Evolutionary conservation across 306 rosid genomes (phyloP), one percentile per base, ranked within the genome.

Genomic region (Rosa persica): DNA sequence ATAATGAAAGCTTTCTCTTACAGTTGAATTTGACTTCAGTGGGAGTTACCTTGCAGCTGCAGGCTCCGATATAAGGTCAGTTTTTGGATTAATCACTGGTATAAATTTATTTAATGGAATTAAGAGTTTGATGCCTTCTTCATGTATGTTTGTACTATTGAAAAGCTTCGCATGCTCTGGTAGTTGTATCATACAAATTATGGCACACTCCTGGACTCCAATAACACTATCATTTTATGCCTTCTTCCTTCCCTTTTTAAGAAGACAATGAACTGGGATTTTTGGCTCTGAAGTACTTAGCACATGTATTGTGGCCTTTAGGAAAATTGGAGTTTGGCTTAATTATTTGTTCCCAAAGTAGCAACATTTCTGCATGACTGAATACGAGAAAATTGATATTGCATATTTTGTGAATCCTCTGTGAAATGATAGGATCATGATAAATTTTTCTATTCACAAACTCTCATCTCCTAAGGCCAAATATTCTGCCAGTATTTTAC

Each of bases 11-110:
- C 43, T 58, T 12, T 44, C 43, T 86, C 30, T 78, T 87, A 87
- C 93, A 96, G 99, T 96, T 86, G 97, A 90, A 83, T 96, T 96
- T 48, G 99, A 96, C 82, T 94, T 89, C 74, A 96, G 99, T 78
- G 99, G 99, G 76, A 87, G 91, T 78, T 96, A 96, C 92, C 98
- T 96, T 79, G 98, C 93, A 52, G 75, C 90, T 81, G 93, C 90
- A 12, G 99, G 99, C 78, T 89, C 99, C 20, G 99, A 96, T 86
- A 88, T 84, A 69, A 96, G 99, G 99, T 91, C 76, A 80, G 86
- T 67, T 86, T 65, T 74, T 13, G 36, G 36, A 55, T 52, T 12
- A 58, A 22, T 3, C 34, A 54, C 22, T 34, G 1, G 58, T 34
- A 51, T 2, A 34, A 51, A 17, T 9, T 51, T 20, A 73, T 73